A percentile compares a stretch with the other conserved stretches of the same genome.
Conservation (phyloP, 306 rosid genomes). For the Morella rubra region DNA sequence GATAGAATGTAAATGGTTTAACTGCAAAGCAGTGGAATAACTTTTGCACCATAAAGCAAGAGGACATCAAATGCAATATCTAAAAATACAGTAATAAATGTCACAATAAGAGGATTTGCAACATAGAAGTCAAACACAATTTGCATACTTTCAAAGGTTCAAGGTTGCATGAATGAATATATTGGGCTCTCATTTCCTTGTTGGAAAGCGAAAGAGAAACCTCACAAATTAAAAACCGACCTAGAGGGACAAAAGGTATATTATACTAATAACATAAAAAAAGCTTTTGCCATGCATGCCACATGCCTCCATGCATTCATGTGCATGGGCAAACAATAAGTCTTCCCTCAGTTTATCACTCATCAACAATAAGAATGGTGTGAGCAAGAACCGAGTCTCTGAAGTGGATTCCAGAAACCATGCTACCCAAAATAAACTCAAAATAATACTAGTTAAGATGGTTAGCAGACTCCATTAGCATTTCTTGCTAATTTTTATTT, state of each 20-base stretch:
- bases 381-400: neutral
- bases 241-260: neutral
- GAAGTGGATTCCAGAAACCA: conserved; percentile 4
- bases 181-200: neutral
- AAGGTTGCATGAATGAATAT: neutral
- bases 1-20: neutral
- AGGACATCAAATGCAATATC: neutral
- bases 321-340: neutral
- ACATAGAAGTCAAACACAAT: neutral
- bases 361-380: neutral
- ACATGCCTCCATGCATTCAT: too few relatives aligned
- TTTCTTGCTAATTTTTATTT: neutral
- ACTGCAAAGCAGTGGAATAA: neutral
- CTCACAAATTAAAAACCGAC: neutral
- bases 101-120: neutral
- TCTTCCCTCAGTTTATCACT: neutral
- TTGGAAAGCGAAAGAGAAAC: neutral
- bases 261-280: neutral
- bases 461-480: neutral
- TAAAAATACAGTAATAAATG: neutral
- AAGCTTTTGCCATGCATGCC: too few relatives aligned
- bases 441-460: neutral
- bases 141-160: neutral
- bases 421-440: neutral
- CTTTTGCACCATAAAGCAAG: neutral